Conservation (phyloP, 306 rosid species). For the Medicago arabica region DNA sequence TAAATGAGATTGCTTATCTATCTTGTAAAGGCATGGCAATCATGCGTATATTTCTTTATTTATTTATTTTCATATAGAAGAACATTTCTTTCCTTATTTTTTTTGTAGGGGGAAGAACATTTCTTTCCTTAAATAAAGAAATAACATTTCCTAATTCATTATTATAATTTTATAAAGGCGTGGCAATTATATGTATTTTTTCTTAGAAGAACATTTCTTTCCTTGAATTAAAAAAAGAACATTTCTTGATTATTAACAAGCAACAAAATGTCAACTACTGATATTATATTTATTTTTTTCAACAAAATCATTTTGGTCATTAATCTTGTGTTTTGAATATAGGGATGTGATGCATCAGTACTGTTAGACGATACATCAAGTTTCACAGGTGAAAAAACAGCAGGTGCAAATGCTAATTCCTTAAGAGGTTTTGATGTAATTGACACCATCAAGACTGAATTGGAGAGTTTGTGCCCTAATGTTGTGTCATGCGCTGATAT, state of each 20-base stretch:
- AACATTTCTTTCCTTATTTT: background rate
- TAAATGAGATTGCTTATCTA: too few species aligned
- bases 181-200: background rate
- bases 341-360: slow-evolving; percentile 76
- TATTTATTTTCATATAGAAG: too few species aligned
- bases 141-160: too few species aligned
- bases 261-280: background rate
- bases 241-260: background rate
- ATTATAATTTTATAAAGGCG: background rate
- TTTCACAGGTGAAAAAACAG: slow-evolving; percentile 67
- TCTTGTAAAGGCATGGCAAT: too few species aligned
- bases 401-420: slow-evolving; percentile 56
- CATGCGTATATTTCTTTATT: too few species aligned
- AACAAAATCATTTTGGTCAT: background rate
- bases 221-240: background rate
- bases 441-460: slow-evolving; percentile 52
- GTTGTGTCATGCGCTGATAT: slow-evolving; percentile 71
- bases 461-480: slow-evolving; percentile 51
- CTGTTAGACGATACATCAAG: slow-evolving; percentile 58
- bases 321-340: background rate
- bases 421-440: slow-evolving; percentile 60
- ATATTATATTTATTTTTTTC: background rate
- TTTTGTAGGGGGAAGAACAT: too few species aligned
- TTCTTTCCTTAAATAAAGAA: too few species aligned
- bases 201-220: background rate